Evolutionary conservation across 164 flowering plant species (phyloP), one percentile per base, ranked within the genome.

Genomic region (Annona cherimola): DNA sequence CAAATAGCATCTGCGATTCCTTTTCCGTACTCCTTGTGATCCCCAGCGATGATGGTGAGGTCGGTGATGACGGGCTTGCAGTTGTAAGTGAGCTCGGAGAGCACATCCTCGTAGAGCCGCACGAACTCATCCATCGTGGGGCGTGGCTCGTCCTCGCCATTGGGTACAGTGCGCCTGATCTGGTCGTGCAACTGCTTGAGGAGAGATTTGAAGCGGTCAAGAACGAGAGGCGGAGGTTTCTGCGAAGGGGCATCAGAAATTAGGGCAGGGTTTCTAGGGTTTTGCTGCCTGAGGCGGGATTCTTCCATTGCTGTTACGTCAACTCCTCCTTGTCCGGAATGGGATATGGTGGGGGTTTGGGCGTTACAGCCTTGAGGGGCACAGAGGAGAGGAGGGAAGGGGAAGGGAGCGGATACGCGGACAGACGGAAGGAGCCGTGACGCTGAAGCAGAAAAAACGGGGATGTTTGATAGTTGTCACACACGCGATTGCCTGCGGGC

Each of bases 61-160:
- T 96, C 98, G 1, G 98, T 96, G 67, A 96, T 96, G 46, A 93
- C 84, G 3, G 99, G 99, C 83, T 96, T 96, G 69, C 94, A 93
- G 83, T 96, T 96, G 77, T 86, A 79, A 1, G 86, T 86, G 45
- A 96, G 85, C 42, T 93, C 96, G 20, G 86, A 79, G 14, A 96
- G 66, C 35, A 89, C 71, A 5, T 78, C 63, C 78, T 91, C 96
- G 73, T 96, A 96, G 42, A 89, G 35, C 67, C 84, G 75, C 18
- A 93, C 97, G 43, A 93, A 73, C 61, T 90, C 99, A 35, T 86
- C 94, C 5, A 73, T 70, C n/a, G 76, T 69, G 26, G 81, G 75
- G 39, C 74, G 69, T 26, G 85, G 65, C 39, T 80, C 84, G 4
- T 71, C 82, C 4, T 81, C 69, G 73, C 73, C 85, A 16, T 50